phyloP scores from a whole-genome alignment of 1,284 basidiomycete species.

The Wolfiporia cocos region DNA sequence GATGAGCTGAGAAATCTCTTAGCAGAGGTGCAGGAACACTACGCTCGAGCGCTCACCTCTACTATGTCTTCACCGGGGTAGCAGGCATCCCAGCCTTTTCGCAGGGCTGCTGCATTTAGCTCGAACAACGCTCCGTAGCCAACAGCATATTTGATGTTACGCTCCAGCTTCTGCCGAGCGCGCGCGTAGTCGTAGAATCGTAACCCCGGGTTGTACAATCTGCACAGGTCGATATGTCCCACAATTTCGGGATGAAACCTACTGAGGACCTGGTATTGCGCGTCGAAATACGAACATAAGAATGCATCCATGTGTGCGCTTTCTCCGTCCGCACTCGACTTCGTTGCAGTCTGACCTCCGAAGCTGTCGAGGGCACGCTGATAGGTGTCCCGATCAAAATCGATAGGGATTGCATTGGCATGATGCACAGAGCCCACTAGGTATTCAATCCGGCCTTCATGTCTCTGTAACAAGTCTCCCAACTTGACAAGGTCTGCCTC shows the following conservation, averaged over 20 bases:
- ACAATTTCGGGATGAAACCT: constrained; percentile 84
- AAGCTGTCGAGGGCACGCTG: constrained; percentile 49
- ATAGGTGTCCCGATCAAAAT: constrained; percentile 81
- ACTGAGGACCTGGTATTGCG: constrained; percentile 66
- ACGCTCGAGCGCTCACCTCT: constrained; percentile 41
- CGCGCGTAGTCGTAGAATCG: constrained; percentile 45
- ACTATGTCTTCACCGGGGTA: constrained; percentile 83
- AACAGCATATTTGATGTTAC: constrained; percentile 76
- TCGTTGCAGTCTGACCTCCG: constrained; percentile 8
- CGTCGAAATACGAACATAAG: constrained; percentile 76
- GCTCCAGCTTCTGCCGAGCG: constrained; percentile 61
- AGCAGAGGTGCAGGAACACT: background rate
- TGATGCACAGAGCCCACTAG: constrained; percentile 95
- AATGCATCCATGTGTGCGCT: constrained; percentile 35
- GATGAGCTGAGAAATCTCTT: constrained; percentile 51
- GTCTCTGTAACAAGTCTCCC: constrained; percentile 36
- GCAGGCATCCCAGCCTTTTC: constrained; percentile 84
- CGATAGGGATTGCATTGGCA: constrained; percentile 84
- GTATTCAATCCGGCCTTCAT: constrained; percentile 69
- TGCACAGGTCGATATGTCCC: constrained; percentile 90
- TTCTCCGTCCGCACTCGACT: constrained; percentile 2
- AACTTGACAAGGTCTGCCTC: constrained; percentile 58
- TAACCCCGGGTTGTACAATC: constrained; percentile 68
- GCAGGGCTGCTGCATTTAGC: constrained; percentile 86
- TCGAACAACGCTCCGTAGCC: constrained; percentile 92